Conservation (phyloP, 768 basidiomycete genomes). For the Kwoniella dejecticola region DNA sequence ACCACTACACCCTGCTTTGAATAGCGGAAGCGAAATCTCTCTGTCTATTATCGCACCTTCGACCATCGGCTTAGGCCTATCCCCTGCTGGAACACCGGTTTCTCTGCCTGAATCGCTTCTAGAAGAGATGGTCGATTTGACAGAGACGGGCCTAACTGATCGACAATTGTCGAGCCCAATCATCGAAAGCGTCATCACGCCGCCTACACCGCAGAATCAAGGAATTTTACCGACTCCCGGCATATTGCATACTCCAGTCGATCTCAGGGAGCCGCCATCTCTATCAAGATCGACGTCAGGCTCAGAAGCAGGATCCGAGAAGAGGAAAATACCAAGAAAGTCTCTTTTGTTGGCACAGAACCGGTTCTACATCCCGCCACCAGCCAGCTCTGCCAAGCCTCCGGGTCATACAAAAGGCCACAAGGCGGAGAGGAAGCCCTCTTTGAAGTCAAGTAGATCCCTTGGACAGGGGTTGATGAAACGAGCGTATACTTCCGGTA, state of each 20-base stretch:
- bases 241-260: background rate
- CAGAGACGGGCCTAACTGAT: conserved; percentile 2
- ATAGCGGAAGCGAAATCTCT: conserved; percentile 1
- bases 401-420: no score
- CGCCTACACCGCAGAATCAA: conserved; percentile 10
- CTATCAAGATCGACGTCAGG: background rate
- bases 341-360: conserved; percentile 23
- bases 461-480: conserved; percentile 13
- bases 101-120: conserved; percentile 30
- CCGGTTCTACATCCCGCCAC: conserved; percentile 17
- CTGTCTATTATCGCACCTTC: conserved; percentile 24
- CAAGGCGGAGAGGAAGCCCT: background rate
- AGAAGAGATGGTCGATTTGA: conserved; percentile 28
- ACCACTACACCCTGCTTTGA: conserved; percentile 23
- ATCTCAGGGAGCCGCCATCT: background rate
- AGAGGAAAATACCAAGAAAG: conserved; percentile 9
- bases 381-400: background rate
- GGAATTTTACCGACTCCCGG: conserved; percentile 2
- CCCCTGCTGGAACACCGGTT: conserved; percentile 18
- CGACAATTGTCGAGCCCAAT: conserved; percentile 3
- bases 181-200: conserved; percentile 2
- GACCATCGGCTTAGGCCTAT: conserved; percentile 16
- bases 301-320: background rate
- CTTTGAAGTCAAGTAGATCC: conserved; percentile 15
- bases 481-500: conserved; percentile 13